Conservation (phyloP, 306 rosid genomes). For the Benincasa hispida region DNA sequence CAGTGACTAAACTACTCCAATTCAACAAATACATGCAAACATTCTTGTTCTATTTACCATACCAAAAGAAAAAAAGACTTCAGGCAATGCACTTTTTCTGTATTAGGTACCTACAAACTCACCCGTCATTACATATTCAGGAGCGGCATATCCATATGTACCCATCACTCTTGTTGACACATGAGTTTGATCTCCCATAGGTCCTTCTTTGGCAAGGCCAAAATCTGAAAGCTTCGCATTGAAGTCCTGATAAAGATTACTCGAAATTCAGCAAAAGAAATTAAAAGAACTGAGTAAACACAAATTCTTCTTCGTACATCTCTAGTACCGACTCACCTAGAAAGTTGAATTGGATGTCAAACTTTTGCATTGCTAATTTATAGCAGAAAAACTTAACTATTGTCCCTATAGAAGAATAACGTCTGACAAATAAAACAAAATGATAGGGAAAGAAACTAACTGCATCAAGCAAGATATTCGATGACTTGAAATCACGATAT, state of each 20-base stretch:
- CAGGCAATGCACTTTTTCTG: not conserved
- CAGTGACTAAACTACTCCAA: not conserved
- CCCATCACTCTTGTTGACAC: constrained; percentile 84
- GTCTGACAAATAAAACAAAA: not conserved
- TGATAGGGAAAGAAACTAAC: constrained; percentile 37
- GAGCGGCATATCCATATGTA: constrained; percentile 73
- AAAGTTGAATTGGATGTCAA: not conserved
- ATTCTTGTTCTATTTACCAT: not conserved
- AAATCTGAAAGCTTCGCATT: constrained; percentile 69
- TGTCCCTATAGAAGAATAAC: not conserved
- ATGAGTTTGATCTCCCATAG: constrained; percentile 73
- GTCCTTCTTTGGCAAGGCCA: constrained; percentile 80
- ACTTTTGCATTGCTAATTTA: not conserved
- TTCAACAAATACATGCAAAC: not conserved
- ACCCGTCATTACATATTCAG: constrained; percentile 81
- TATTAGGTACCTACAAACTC: constrained; percentile 12
- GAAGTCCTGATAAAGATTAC: constrained; percentile 39
- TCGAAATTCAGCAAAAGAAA: constrained; percentile 17
- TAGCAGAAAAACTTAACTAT: not conserved
- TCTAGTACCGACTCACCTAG: not conserved
- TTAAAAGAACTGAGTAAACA: not conserved
- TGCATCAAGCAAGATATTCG: constrained; percentile 79
- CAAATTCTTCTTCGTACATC: not conserved
- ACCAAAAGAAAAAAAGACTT: not conserved
- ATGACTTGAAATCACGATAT: constrained; percentile 98